Conservation (phyloP, 2,329 filamentous ascomycete species). For the Sordariomycetes sp. region DNA sequence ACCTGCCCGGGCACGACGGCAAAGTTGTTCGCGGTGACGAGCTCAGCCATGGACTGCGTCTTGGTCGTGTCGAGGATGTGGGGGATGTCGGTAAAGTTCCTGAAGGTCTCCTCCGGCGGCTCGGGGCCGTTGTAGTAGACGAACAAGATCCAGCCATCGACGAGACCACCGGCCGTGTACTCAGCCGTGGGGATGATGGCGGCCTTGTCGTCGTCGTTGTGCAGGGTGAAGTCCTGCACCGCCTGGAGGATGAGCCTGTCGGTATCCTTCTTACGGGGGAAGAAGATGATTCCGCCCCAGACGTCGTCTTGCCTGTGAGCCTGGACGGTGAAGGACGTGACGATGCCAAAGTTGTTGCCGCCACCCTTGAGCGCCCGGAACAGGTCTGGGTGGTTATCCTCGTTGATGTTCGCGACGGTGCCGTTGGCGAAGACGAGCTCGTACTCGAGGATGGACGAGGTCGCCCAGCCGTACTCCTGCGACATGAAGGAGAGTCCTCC, state of each 20-base stretch:
- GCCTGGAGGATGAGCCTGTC: slow-evolving; percentile 31
- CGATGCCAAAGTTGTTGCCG: slow-evolving; percentile 9
- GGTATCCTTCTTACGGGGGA: slow-evolving; percentile 18
- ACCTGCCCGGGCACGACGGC: slow-evolving; percentile 10
- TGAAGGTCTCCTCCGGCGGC: slow-evolving; percentile 43
- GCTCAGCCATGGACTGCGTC: slow-evolving; percentile 36
- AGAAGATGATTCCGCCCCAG: slow-evolving; percentile 32
- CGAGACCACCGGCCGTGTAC: slow-evolving; percentile 19
- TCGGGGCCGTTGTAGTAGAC: slow-evolving; percentile 51
- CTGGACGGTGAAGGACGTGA: slow-evolving; percentile 27
- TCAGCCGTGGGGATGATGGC: slow-evolving; percentile 49
- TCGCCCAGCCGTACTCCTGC: slow-evolving; percentile 11
- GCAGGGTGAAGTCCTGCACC: slow-evolving; percentile 43
- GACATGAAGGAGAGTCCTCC: slow-evolving; percentile 14
- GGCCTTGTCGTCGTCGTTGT: slow-evolving; percentile 50
- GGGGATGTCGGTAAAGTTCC: slow-evolving; percentile 25
- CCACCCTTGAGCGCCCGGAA: slow-evolving; percentile 8
- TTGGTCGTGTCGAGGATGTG: slow-evolving; percentile 34
- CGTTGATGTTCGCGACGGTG: slow-evolving; percentile 5
- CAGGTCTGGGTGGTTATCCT: slow-evolving; percentile 4
- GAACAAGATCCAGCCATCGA: slow-evolving; percentile 49
- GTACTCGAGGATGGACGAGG: slow-evolving; percentile 16
- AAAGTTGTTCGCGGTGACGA: slow-evolving; percentile 17
- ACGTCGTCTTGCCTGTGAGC: slow-evolving; percentile 28
- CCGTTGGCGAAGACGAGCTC: slow-evolving; percentile 7